A percentile compares a stretch with the other conserved stretches of the same genome.
phyloP scores from a whole-genome alignment of 305 asterid species.

The Salvia sclarea region DNA sequence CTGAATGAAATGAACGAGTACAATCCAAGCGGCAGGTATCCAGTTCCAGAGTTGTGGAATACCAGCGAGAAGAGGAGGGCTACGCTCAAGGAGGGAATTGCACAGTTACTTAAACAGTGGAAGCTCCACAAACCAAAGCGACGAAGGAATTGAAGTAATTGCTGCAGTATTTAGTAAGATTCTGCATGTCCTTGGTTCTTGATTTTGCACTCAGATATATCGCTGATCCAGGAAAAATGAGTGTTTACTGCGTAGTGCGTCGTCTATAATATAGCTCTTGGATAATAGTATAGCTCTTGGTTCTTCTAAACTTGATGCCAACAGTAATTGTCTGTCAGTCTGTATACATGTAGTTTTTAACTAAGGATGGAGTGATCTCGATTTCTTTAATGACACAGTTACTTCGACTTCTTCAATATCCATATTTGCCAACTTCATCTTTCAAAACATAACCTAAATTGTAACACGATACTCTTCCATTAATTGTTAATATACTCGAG shows the following conservation, averaged over 20 bases:
- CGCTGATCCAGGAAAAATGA: conserved; percentile 24
- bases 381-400: background rate
- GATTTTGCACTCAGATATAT: background rate
- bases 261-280: conserved; percentile 6
- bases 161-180: background rate
- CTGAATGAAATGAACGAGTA: conserved; percentile 66
- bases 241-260: too few species aligned
- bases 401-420: background rate
- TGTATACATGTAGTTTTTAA: too few species aligned
- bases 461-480: background rate
- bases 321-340: background rate
- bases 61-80: conserved; percentile 45
- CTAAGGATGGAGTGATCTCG: background rate
- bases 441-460: background rate
- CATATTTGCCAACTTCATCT: too few species aligned
- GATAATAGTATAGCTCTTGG: too few species aligned
- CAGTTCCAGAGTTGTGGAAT: conserved; percentile 69
- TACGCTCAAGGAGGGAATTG: conserved; percentile 51
- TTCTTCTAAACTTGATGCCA: background rate
- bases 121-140: conserved; percentile 40
- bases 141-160: conserved; percentile 30
- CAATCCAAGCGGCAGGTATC: conserved; percentile 82
- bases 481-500: conserved; percentile 14
- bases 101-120: conserved; percentile 46
- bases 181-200: background rate